Conservation (phyloP, 2,329 filamentous ascomycete genomes). For the Myotisia sp. region DNA sequence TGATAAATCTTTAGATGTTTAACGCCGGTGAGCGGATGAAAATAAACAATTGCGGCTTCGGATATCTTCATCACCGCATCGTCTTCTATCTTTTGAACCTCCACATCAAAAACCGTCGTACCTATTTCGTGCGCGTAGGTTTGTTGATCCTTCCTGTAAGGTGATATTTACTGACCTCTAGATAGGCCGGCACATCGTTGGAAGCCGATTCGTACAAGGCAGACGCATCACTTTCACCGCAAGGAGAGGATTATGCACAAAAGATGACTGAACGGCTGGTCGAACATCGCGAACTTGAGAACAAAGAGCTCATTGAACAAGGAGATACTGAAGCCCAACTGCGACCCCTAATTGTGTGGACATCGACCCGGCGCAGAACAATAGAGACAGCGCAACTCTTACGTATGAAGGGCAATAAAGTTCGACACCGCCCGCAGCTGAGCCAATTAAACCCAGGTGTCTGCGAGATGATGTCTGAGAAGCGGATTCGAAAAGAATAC, state of each 20-base stretch:
- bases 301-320: constrained; percentile 50
- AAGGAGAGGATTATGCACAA: constrained; percentile 65
- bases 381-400: constrained; percentile 78
- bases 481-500: constrained; percentile 63
- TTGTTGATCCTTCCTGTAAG: background rate
- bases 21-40: constrained; percentile 87
- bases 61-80: constrained; percentile 90
- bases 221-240: constrained; percentile 67
- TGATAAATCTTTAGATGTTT: constrained; percentile 53
- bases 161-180: constrained; percentile 11
- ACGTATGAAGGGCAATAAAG: constrained; percentile 64
- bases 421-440: constrained; percentile 88
- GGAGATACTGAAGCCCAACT: constrained; percentile 54
- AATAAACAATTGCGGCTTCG: constrained; percentile 94
- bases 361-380: constrained; percentile 76
- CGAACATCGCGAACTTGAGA: constrained; percentile 70
- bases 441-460: constrained; percentile 94
- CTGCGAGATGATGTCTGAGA: constrained; percentile 84
- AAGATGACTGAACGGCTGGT: constrained; percentile 77
- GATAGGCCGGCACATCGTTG: constrained; percentile 61
- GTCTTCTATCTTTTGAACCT: constrained; percentile 97
- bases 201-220: constrained; percentile 86
- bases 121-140: constrained; percentile 67
- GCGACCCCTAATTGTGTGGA: constrained; percentile 83
- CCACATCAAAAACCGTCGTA: constrained; percentile 88